Evolutionary conservation across 306 rosid species (phyloP).

Genomic region (Psophocarpus tetragonolobus): DNA sequence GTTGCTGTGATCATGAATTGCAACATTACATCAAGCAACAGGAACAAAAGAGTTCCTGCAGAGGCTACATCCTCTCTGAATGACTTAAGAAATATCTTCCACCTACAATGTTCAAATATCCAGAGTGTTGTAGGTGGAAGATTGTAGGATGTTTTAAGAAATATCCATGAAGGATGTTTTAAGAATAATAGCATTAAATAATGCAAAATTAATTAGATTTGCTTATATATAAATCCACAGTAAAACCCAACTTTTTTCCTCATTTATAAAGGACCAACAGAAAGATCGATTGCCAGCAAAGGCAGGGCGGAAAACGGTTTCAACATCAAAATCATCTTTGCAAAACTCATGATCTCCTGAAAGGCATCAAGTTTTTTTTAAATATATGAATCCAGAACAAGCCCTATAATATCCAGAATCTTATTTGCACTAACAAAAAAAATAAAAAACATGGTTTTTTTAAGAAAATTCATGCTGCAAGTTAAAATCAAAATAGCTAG

Average conservation of each 20-base stretch:
- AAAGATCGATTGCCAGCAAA: slow-evolving; percentile 62
- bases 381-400: slow-evolving; percentile 15
- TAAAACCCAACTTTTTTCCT: no score
- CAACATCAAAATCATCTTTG: slow-evolving; percentile 64
- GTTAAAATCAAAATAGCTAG: slow-evolving; percentile 17
- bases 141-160: no score
- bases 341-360: slow-evolving; percentile 63
- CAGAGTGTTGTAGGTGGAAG: slow-evolving; percentile 9
- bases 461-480: slow-evolving; percentile 21
- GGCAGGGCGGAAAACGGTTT: slow-evolving; percentile 56
- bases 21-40: not conserved
- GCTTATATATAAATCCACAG: no score
- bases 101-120: slow-evolving; percentile 3
- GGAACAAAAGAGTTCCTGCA: not conserved
- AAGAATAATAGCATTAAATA: no score
- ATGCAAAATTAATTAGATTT: no score
- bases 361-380: slow-evolving; percentile 12
- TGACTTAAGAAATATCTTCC: not conserved
- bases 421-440: slow-evolving; percentile 15
- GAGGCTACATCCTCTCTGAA: not conserved
- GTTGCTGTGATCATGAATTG: not conserved
- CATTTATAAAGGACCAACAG: slow-evolving; percentile 73
- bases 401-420: slow-evolving; percentile 2
- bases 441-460: not conserved
- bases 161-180: no score